Base-by-base conservation (phyloP, 805 yeast genomes). In the Monosporozyma servazzii region DNA sequence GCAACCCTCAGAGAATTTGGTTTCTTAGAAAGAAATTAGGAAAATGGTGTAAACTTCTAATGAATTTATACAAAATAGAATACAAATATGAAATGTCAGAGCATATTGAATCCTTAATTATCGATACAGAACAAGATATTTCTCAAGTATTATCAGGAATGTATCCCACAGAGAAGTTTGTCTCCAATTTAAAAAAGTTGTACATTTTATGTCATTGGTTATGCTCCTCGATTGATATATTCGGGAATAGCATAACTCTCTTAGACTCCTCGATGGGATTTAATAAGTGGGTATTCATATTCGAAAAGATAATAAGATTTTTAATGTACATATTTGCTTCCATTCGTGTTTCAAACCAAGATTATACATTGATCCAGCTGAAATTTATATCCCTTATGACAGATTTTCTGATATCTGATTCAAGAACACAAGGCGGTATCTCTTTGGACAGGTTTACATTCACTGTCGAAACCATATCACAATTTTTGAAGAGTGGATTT, bases 241-340 rank as follows among this genome's bases (percentile, higher is more conserved):
- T 56, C 40, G 54, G 58, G 9, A 51, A 48, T 31, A 54, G 59
- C 2, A 20, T 59, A 9, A 51, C 53, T 6, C 45, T 55, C 17
- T 39, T 55, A 20, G 58, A 61, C 40, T 56, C 66, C 15, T 46
- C 57, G 6, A 39, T 56, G 25, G 61, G 56, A 1, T 29, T 53
- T 6, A 57, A 54, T 44, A 51, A 31, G 18, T 65, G 68, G 67
- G 58, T 60, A 44, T 51, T 58, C 9, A 48, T 50, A 29, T 63
- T 63, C 25, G 64, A 64, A 48, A 59, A 60, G 46, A 37, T 61
- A 1, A 53, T 65, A 23, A 51, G 70, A 48, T 53, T 63, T 40
- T 53, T 60, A 3, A 44, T 58, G 20, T 66, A 59, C 47, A 52
- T 65, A 5, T 58, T 64, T 27, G 54, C 56, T 25, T 59, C 68